Percentiles rank a stretch among this genome's conserved stretches.
Conservation (phyloP, 2,329 filamentous ascomycete genomes). For the Trichoderma sp. region DNA sequence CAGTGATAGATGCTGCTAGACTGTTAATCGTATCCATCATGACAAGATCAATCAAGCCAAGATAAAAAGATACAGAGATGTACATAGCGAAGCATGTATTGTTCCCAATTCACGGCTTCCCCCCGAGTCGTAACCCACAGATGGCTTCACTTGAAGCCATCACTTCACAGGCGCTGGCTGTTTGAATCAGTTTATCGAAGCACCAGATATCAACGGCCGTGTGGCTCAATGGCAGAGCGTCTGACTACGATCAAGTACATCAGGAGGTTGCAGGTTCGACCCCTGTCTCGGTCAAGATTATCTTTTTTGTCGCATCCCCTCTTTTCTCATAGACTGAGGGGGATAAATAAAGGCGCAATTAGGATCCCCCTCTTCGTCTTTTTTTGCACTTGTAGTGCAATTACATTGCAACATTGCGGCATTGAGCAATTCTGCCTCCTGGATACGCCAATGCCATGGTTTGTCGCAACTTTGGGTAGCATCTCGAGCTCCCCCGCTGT, state of each 20-base stretch:
- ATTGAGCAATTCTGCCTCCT: neutral
- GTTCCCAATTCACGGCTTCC: neutral
- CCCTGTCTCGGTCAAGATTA: conserved; percentile 16
- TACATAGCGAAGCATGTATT: neutral
- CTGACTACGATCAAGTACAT: conserved; percentile 19
- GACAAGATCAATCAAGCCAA: neutral
- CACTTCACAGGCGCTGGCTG: no score
- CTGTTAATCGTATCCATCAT: neutral
- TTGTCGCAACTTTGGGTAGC: neutral
- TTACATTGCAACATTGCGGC: neutral
- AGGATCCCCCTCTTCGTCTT: neutral
- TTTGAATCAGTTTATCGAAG: neutral
- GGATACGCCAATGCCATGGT: neutral
- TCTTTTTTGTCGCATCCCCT: neutral
- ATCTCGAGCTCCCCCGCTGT: neutral
- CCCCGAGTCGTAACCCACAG: neutral
- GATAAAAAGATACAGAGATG: neutral
- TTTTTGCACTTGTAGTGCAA: neutral
- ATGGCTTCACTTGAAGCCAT: neutral
- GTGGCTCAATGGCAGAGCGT: conserved; percentile 20
- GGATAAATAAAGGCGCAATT: neutral
- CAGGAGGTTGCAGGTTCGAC: conserved; percentile 20
- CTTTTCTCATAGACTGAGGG: neutral
- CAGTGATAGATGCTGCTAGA: neutral
- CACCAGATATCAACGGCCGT: neutral